Evolutionary conservation across 176 grass and related monocot genomes (phyloP), one percentile per base, ranked within the genome.

Genomic region (Cocos nucifera): DNA sequence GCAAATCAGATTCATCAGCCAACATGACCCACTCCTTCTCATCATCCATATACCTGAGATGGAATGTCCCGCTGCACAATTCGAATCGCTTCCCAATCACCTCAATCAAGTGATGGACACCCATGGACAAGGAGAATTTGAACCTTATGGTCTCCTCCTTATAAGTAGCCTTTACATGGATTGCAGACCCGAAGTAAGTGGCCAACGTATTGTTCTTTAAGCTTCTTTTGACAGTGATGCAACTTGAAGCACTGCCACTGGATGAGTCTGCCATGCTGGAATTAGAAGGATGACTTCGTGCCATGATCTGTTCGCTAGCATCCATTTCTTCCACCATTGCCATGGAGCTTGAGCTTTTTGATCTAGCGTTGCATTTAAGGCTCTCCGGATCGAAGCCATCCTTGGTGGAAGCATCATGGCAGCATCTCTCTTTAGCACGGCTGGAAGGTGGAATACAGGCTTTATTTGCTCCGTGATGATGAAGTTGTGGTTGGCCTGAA

Each of bases 21-120:
- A 88, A 59, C 24, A 79, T 63, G 9, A 83, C 72, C 80, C 63
- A 88, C 22, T 88, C 85, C n/a, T 66, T 80, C 57, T 83, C 85
- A 58, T 84, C 77, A 27, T 89, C 85, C 30, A 54, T 70, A 59
- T 80, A 84, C 57, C 77, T 89, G 51, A 89, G 74, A 32, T 70
- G 85, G 69, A 89, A 77, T 18, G 48, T 15, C 1, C 68, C 64
- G 4, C 62, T 52, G 50, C 50, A 50, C 16, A 83, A 57, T 30
- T 84, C 84, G 64, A 89, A 56, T 66, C 85, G 67, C 35, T 62
- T 80, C 6, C 48, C 56, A 1, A 83, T 69, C 63, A 83, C 80
- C 55, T 63, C 51, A 3, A 69, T 55, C 67, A 89, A 50, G 17
- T 83, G 8, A 50, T 61, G 17, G 24, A 56, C 73, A 62, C 70